These are phyloP conservation scores for Hortiboletus rubellus DNA, from an alignment of 1,284 basidiomycete species.

Conservation along the genomic window DNA sequence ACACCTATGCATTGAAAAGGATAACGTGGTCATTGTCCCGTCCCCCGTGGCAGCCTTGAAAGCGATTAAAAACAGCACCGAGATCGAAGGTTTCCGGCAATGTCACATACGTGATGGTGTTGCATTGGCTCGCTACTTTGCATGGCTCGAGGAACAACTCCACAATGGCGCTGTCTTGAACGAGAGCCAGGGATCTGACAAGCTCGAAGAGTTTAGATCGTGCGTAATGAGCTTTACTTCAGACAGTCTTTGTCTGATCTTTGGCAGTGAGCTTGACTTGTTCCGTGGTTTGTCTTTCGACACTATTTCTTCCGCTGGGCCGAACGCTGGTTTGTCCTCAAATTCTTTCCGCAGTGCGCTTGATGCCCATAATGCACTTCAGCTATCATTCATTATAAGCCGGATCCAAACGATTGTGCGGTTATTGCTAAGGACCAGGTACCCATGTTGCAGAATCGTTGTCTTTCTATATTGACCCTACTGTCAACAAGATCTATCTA, in stretches of 20 bases:
- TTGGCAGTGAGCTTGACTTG: constrained; percentile 60
- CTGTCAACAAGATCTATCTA: constrained; percentile 70
- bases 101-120: constrained; percentile 89
- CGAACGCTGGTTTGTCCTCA: constrained; percentile 72
- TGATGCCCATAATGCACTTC: neutral
- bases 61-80: constrained; percentile 85
- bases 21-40: constrained; percentile 58
- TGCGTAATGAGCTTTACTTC: constrained; percentile 40
- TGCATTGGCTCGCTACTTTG: constrained; percentile 86
- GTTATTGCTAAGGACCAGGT: constrained; percentile 76
- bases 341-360: neutral
- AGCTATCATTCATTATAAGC: constrained; percentile 95
- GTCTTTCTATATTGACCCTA: constrained; percentile 4
- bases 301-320: constrained; percentile 90
- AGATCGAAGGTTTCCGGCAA: constrained; percentile 89
- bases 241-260: constrained; percentile 6
- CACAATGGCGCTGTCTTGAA: constrained; percentile 63
- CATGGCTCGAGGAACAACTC: constrained; percentile 91
- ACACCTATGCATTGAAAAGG: constrained; percentile 33
- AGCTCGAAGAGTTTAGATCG: constrained; percentile 81
- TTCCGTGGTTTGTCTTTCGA: constrained; percentile 91
- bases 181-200: constrained; percentile 81
- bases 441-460: neutral
- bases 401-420: constrained; percentile 73
- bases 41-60: constrained; percentile 86